phyloP scores from a whole-genome alignment of 139 green algal species.

The Pseudopediastrum boryanum region DNA sequence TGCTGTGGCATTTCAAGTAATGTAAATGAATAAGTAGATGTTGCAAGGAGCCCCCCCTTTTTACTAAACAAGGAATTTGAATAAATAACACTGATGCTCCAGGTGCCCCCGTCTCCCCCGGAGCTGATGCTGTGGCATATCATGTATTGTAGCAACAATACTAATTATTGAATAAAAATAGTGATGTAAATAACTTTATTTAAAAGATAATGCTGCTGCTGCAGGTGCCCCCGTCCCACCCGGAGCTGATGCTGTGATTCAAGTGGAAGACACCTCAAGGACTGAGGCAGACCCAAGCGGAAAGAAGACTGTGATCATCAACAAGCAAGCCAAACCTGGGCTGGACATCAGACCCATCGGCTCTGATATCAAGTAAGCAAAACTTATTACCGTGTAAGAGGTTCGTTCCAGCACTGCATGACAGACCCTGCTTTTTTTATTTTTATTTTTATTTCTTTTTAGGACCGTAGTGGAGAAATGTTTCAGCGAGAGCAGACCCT shows the following conservation, averaged over 20 bases:
- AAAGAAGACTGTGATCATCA: conserved; percentile 64
- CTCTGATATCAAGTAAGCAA: conserved; percentile 79
- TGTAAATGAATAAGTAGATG: too few relatives aligned
- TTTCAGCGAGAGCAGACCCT: too few relatives aligned
- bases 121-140: background rate
- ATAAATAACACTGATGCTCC: background rate
- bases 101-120: background rate
- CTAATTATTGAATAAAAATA: too few relatives aligned
- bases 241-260: conserved; percentile 67
- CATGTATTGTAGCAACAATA: too few relatives aligned
- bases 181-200: too few relatives aligned
- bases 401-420: too few relatives aligned
- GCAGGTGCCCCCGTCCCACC: conserved; percentile 62
- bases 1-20: too few relatives aligned
- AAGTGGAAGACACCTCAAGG: conserved; percentile 79
- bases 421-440: too few relatives aligned
- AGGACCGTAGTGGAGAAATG: too few relatives aligned
- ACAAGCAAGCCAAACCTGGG: conserved; percentile 53
- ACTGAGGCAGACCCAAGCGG: background rate
- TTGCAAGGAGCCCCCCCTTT: too few relatives aligned
- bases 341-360: conserved; percentile 80
- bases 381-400: too few relatives aligned
- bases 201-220: background rate
- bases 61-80: too few relatives aligned
- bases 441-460: conserved; percentile 7